Conservation (phyloP, 2,329 filamentous ascomycete species). For the Botrytis paeoniae region DNA sequence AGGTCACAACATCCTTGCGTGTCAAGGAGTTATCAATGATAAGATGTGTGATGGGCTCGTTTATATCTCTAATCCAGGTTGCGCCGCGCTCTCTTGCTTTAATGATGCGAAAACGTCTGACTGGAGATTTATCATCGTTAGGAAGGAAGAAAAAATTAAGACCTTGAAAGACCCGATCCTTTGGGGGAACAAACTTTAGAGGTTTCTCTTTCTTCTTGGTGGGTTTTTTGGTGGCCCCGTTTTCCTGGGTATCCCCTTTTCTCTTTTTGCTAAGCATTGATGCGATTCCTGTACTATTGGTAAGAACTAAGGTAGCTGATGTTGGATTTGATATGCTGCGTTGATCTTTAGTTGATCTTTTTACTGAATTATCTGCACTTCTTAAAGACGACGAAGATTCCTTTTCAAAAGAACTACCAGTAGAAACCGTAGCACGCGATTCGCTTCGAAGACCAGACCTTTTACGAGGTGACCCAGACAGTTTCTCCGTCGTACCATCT, state of each 20-base stretch:
- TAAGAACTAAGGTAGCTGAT: constrained; percentile 29
- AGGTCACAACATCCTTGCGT: constrained; percentile 60
- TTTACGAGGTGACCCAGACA: constrained; percentile 17
- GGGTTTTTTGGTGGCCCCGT: constrained; percentile 12
- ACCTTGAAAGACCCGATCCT: constrained; percentile 56
- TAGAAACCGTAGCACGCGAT: constrained; percentile 21
- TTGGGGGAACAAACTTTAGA: constrained; percentile 49
- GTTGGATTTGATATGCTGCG: constrained; percentile 31
- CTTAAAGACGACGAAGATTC: constrained; percentile 13
- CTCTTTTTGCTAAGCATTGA: constrained; percentile 31
- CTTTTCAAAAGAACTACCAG: constrained; percentile 20
- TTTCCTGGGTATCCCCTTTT: constrained; percentile 19
- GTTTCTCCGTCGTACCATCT: constrained; percentile 23
- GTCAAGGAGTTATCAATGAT: constrained; percentile 69
- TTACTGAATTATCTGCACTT: not conserved
- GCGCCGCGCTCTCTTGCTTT: constrained; percentile 76
- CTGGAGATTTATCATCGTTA: constrained; percentile 68
- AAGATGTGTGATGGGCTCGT: constrained; percentile 65
- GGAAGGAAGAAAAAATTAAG: constrained; percentile 77
- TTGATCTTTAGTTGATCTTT: constrained; percentile 22
- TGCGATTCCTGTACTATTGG: constrained; percentile 32
- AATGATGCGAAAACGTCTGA: constrained; percentile 67
- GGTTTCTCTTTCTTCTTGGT: constrained; percentile 47
- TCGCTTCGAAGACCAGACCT: constrained; percentile 28
- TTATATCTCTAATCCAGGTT: constrained; percentile 60